phyloP scores from a whole-genome alignment of 2,329 filamentous ascomycete genomes.

The Pseudofabraea citricarpa region DNA sequence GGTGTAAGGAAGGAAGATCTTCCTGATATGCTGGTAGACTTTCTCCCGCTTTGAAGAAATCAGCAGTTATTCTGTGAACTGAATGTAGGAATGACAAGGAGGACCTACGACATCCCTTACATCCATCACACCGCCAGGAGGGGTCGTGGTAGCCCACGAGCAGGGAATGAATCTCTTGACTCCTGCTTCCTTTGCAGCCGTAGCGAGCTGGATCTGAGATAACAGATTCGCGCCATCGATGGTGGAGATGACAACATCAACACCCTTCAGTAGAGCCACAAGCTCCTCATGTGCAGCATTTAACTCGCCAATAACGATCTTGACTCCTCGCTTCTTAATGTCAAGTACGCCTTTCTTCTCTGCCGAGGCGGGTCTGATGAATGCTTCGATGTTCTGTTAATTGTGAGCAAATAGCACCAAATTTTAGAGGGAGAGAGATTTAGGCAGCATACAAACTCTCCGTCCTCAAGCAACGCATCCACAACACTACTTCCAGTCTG shows the following conservation, averaged over 20 bases:
- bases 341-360: conserved; percentile 37
- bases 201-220: conserved; percentile 40
- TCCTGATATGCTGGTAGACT: conserved; percentile 43
- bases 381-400: conserved; percentile 40
- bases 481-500: conserved; percentile 35
- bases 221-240: conserved; percentile 31
- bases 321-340: conserved; percentile 37
- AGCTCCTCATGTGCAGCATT: conserved; percentile 35
- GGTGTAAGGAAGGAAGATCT: conserved; percentile 46
- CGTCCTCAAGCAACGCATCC: conserved; percentile 30
- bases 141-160: conserved; percentile 31
- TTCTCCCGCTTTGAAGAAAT: conserved; percentile 52
- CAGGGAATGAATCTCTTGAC: conserved; percentile 48
- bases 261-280: conserved; percentile 33
- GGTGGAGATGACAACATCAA: conserved; percentile 41
- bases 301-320: conserved; percentile 38
- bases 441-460: conserved; percentile 22
- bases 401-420: not conserved
- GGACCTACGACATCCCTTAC: too few species aligned
- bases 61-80: too few species aligned
- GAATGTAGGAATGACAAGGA: too few species aligned
- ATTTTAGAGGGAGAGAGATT: not conserved
- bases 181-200: conserved; percentile 43
- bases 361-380: conserved; percentile 41
- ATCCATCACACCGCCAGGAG: conserved; percentile 31